phyloP scores from a whole-genome alignment of 2,329 filamentous ascomycete species.

The Beauveria australis region DNA sequence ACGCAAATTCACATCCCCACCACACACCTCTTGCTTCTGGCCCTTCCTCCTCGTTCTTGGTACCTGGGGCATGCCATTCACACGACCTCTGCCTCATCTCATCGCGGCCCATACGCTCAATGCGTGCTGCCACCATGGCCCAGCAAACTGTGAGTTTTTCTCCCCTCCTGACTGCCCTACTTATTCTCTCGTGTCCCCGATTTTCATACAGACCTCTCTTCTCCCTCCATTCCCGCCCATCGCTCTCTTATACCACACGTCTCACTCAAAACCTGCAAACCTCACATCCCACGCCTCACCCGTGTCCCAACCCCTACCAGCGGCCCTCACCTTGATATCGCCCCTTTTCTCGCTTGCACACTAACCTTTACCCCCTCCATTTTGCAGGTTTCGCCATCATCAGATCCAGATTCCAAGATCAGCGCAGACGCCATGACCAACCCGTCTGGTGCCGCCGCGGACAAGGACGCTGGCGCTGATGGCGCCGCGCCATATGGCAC shows the following conservation, averaged over 20 bases:
- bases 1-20: neutral
- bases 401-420: constrained; percentile 26
- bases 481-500: constrained; percentile 74
- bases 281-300: constrained; percentile 3
- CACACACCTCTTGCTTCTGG: constrained; percentile 10
- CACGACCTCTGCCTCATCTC: constrained; percentile 22
- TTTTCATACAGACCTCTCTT: constrained; percentile 15
- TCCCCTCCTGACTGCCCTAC: neutral
- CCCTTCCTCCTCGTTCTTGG: constrained; percentile 15
- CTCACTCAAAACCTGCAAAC: neutral
- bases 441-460: constrained; percentile 34
- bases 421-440: constrained; percentile 36
- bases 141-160: constrained; percentile 28
- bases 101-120: constrained; percentile 24
- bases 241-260: constrained; percentile 5
- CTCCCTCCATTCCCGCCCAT: constrained; percentile 8
- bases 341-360: neutral
- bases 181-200: constrained; percentile 14
- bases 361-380: constrained; percentile 11
- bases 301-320: neutral
- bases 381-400: constrained; percentile 27
- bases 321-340: neutral
- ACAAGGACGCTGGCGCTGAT: constrained; percentile 43
- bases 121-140: constrained; percentile 28
- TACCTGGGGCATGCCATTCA: constrained; percentile 22